Conservation (phyloP, 495 filamentous ascomycete species). For the Aspergillus ostianus region DNA sequence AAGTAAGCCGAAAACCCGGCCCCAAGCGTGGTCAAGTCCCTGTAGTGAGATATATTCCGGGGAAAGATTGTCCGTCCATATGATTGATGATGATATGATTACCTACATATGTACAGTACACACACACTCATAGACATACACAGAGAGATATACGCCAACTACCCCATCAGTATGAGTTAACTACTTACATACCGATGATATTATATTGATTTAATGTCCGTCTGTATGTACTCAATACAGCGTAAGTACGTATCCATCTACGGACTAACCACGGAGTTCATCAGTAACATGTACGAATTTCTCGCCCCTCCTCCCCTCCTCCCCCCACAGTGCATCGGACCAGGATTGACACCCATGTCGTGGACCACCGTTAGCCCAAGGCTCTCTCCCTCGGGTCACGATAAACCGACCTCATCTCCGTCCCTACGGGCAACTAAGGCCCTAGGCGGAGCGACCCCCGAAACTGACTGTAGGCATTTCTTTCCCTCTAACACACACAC, state of each 20-base stretch:
- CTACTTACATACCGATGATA: no score
- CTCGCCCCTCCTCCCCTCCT: no score
- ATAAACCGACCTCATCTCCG: background rate
- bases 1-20: no score
- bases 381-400: background rate
- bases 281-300: background rate
- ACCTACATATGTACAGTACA: background rate
- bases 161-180: no score
- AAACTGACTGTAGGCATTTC: background rate
- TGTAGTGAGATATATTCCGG: background rate
- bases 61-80: background rate
- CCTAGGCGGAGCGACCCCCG: background rate
- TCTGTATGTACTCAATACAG: no score
- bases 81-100: background rate
- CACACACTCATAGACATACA: background rate
- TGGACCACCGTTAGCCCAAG: background rate
- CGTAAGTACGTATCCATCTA: background rate
- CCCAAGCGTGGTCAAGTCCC: no score
- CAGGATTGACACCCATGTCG: background rate
- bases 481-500: no score
- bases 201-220: no score
- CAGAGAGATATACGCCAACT: no score
- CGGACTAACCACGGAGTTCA: no score
- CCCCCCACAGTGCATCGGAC: background rate
- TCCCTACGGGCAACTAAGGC: background rate